Conservation (phyloP, 2,329 filamentous ascomycete genomes). For the Venturia aucupariae region DNA sequence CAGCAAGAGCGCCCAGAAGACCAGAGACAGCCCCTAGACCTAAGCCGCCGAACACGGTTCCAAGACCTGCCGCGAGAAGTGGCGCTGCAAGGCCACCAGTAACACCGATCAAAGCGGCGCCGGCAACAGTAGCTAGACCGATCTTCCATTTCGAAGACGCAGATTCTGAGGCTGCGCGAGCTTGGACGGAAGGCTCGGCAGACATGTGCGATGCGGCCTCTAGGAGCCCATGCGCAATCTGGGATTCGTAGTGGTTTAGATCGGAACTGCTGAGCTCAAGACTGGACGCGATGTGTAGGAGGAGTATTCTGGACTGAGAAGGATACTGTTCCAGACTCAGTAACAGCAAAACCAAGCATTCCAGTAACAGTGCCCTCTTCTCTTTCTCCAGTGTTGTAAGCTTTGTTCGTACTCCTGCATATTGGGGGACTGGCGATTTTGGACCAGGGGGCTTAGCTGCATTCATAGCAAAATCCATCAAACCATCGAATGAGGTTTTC, state of each 20-base stretch:
- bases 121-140: slow-evolving; percentile 15
- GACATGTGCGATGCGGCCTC: slow-evolving; percentile 16
- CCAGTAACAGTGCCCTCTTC: slow-evolving; percentile 47
- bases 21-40: slow-evolving; percentile 15
- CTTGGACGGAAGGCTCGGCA: neutral
- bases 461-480: neutral
- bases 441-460: neutral
- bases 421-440: neutral
- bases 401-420: neutral
- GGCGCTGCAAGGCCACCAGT: slow-evolving; percentile 16
- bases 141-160: slow-evolving; percentile 13
- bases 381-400: slow-evolving; percentile 6
- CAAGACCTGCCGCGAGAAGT: slow-evolving; percentile 15
- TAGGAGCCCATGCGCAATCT: slow-evolving; percentile 12
- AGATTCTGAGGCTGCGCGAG: slow-evolving; percentile 4
- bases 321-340: slow-evolving; percentile 32
- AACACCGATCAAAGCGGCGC: slow-evolving; percentile 16
- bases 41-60: slow-evolving; percentile 14
- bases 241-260: slow-evolving; percentile 23
- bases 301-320: slow-evolving; percentile 27
- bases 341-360: slow-evolving; percentile 46
- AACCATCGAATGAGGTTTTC: neutral
- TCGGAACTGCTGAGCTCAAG: slow-evolving; percentile 25
- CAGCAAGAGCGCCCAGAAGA: slow-evolving; percentile 14
- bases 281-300: slow-evolving; percentile 27